A percentile compares a stretch with the other conserved stretches of the same genome.
Evolutionary conservation across 768 basidiomycete species (phyloP).

Genomic region (Gautieria morchelliformis): DNA sequence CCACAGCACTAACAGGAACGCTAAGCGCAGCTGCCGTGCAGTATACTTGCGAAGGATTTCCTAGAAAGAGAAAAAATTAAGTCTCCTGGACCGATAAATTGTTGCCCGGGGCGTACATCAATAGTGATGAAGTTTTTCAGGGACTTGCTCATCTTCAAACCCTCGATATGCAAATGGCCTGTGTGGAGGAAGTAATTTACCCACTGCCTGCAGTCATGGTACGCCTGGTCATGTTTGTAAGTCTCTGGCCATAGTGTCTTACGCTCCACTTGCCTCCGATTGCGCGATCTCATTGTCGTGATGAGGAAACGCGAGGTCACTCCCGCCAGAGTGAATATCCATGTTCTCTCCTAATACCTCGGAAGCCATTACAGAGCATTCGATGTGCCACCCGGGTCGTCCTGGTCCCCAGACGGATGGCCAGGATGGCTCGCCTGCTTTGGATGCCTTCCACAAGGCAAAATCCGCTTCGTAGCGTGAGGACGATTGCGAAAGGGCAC

Average conservation of each 20-base stretch:
- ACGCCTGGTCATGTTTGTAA: conserved; percentile 51
- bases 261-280: conserved; percentile 59
- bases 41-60: conserved; percentile 79
- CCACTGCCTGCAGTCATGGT: conserved; percentile 86
- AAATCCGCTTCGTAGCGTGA: conserved; percentile 80
- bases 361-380: conserved; percentile 99
- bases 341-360: conserved; percentile 86
- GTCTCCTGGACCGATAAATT: not conserved
- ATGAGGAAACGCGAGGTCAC: conserved; percentile 97
- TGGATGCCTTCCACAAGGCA: conserved; percentile 95
- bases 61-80: conserved; percentile 28
- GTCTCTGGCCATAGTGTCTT: not conserved
- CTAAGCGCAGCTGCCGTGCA: conserved; percentile 81
- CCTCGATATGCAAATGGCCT: conserved; percentile 96
- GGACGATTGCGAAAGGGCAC: conserved; percentile 1
- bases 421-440: conserved; percentile 95
- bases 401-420: conserved; percentile 92
- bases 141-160: conserved; percentile 98
- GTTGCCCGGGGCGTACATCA: conserved; percentile 40
- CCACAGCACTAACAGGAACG: conserved; percentile 89
- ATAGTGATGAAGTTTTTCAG: conserved; percentile 99
- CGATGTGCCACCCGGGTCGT: conserved; percentile 99
- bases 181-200: conserved; percentile 99
- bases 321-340: conserved; percentile 97
- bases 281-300: conserved; percentile 99